Evolutionary conservation across 2,329 filamentous ascomycete genomes (phyloP).

Genomic region (Fusarium sp.): DNA sequence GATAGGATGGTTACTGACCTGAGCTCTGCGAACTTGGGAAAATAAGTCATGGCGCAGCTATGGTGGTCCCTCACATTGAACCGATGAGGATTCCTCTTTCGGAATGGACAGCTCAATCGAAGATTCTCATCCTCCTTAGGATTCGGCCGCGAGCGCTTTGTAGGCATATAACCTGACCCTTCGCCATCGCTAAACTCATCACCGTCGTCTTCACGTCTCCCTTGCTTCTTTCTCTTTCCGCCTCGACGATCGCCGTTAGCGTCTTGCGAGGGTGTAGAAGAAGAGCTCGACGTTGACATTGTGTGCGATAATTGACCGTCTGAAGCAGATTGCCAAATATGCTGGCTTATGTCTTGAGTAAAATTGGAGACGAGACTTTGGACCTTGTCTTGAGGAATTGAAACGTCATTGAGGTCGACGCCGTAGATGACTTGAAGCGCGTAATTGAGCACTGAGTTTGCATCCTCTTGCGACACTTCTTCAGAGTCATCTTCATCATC

Average conservation of each 20-base stretch:
- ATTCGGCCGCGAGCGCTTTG: conserved; percentile 46
- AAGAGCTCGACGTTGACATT: conserved; percentile 45
- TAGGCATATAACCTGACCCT: conserved; percentile 40
- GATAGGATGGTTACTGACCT: conserved; percentile 38
- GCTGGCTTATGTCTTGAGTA: conserved; percentile 45
- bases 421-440: conserved; percentile 51
- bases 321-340: conserved; percentile 45
- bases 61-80: conserved; percentile 59
- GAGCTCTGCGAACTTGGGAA: conserved; percentile 53
- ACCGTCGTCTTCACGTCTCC: conserved; percentile 43
- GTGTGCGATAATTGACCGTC: conserved; percentile 45
- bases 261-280: conserved; percentile 44
- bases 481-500: conserved; percentile 35
- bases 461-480: conserved; percentile 47
- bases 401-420: conserved; percentile 47
- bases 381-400: conserved; percentile 41
- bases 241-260: conserved; percentile 35
- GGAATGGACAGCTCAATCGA: conserved; percentile 54
- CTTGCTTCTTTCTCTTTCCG: conserved; percentile 51
- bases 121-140: conserved; percentile 51
- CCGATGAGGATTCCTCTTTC: conserved; percentile 55
- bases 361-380: conserved; percentile 47
- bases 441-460: conserved; percentile 48
- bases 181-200: conserved; percentile 50
- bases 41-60: conserved; percentile 55